Percentiles rank a stretch among this genome's conserved stretches.
Conservation (phyloP, 2,329 filamentous ascomycete genomes). For the Fusarium albidum region DNA sequence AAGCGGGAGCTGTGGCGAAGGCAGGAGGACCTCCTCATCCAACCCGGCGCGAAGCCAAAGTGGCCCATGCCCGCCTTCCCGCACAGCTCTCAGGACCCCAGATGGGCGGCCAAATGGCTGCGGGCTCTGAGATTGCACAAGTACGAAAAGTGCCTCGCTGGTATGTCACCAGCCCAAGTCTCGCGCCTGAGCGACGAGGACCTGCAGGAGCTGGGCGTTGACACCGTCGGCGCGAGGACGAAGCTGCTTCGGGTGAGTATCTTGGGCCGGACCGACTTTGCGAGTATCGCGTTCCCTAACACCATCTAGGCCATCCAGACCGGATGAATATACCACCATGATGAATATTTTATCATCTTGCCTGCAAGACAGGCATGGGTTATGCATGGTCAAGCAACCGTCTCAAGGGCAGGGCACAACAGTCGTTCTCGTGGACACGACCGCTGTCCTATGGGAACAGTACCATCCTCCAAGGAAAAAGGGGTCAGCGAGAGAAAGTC, state of each 20-base stretch:
- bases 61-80: slow-evolving; percentile 38
- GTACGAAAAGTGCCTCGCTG: slow-evolving; percentile 35
- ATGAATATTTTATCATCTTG: background rate
- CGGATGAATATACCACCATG: slow-evolving; percentile 15
- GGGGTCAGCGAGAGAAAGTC: slow-evolving; percentile 3
- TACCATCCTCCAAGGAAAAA: background rate
- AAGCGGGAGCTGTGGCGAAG: slow-evolving; percentile 37
- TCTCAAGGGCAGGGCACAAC: slow-evolving; percentile 1
- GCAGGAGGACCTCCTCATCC: slow-evolving; percentile 37
- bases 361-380: slow-evolving; percentile 23
- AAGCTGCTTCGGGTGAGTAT: slow-evolving; percentile 38
- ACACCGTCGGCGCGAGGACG: slow-evolving; percentile 37
- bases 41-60: slow-evolving; percentile 34
- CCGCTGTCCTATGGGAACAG: background rate
- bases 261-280: too few relatives aligned
- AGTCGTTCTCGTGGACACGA: background rate
- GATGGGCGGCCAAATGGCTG: slow-evolving; percentile 39
- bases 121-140: slow-evolving; percentile 39
- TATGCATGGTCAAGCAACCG: slow-evolving; percentile 10
- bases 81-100: slow-evolving; percentile 33
- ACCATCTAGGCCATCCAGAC: slow-evolving; percentile 31
- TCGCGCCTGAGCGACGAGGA: slow-evolving; percentile 27
- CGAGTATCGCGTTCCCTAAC: slow-evolving; percentile 13
- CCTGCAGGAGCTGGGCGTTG: slow-evolving; percentile 35
- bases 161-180: slow-evolving; percentile 35